A percentile compares a stretch with the other conserved stretches of the same genome.
Conservation (phyloP, 306 rosid species). For the Cicer chorassanicum region DNA sequence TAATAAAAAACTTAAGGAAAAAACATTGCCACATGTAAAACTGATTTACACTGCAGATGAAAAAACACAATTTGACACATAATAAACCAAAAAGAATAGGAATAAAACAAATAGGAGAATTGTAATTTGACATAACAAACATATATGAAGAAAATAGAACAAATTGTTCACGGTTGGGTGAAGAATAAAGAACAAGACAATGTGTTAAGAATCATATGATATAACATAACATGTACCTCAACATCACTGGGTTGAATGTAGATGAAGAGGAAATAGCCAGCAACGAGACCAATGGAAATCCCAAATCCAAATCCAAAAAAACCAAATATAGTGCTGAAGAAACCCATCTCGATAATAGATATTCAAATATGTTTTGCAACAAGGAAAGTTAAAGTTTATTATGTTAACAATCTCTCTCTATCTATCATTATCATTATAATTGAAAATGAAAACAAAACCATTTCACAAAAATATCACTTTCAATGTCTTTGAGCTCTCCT, state of each 20-base stretch:
- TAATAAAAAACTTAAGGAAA: background rate
- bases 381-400: background rate
- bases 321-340: conserved; percentile 71
- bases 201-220: background rate
- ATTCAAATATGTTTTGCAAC: conserved; percentile 18
- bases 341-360: conserved; percentile 60
- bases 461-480: conserved; percentile 31
- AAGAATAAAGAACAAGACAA: no score
- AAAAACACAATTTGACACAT: background rate
- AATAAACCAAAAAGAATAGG: background rate
- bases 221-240: conserved; percentile 48
- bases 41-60: background rate
- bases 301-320: conserved; percentile 88
- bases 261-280: conserved; percentile 83
- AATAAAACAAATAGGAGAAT: background rate
- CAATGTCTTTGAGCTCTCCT: conserved; percentile 44
- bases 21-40: background rate
- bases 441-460: conserved; percentile 22
- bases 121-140: background rate
- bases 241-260: conserved; percentile 65
- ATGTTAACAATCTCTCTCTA: background rate
- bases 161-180: no score
- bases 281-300: conserved; percentile 72
- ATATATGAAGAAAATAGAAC: background rate
- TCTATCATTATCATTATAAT: background rate